These are phyloP conservation scores for Diplodia scrobiculata DNA, from an alignment of 2,329 filamentous ascomycete species.

Conservation along the genomic window DNA sequence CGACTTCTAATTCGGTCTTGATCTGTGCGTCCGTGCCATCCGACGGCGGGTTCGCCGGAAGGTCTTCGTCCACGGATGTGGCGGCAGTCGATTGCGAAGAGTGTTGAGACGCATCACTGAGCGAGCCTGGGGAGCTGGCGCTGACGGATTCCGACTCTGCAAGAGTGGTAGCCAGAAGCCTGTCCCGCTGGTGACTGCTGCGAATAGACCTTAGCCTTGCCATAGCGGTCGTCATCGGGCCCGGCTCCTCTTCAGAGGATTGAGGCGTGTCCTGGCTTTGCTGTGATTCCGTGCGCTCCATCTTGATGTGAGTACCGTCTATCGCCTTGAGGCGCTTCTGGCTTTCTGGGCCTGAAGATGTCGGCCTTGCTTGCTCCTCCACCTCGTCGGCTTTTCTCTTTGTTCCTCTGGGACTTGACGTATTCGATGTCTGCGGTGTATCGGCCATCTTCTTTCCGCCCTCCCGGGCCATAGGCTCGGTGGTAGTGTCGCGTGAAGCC, in stretches of 20 bases:
- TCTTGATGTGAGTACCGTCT: slow-evolving; percentile 33
- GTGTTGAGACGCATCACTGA: slow-evolving; percentile 38
- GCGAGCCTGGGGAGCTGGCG: slow-evolving; percentile 21
- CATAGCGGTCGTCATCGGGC: slow-evolving; percentile 20
- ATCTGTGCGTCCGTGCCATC: slow-evolving; percentile 31
- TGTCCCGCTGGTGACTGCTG: slow-evolving; percentile 40
- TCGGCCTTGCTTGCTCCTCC: neutral
- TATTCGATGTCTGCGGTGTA: neutral
- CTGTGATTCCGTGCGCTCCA: slow-evolving; percentile 40
- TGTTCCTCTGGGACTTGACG: neutral
- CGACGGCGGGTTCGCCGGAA: slow-evolving; percentile 26
- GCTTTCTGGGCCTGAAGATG: neutral
- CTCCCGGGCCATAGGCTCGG: slow-evolving; percentile 6
- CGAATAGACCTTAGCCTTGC: slow-evolving; percentile 36
- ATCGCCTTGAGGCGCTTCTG: slow-evolving; percentile 10
- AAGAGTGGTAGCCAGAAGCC: slow-evolving; percentile 38
- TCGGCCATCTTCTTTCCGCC: slow-evolving; percentile 7
- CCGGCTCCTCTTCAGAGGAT: slow-evolving; percentile 9
- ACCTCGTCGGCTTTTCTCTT: slow-evolving; percentile 6
- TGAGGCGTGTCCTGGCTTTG: slow-evolving; percentile 35
- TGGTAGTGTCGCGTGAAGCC: slow-evolving; percentile 25
- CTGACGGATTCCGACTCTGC: slow-evolving; percentile 33
- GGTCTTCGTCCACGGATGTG: slow-evolving; percentile 44
- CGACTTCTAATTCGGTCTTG: slow-evolving; percentile 30
- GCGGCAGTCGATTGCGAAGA: slow-evolving; percentile 44